Evolutionary conservation across 164 flowering plant species (phyloP).

Genomic region (Nymphaea thermarum): DNA sequence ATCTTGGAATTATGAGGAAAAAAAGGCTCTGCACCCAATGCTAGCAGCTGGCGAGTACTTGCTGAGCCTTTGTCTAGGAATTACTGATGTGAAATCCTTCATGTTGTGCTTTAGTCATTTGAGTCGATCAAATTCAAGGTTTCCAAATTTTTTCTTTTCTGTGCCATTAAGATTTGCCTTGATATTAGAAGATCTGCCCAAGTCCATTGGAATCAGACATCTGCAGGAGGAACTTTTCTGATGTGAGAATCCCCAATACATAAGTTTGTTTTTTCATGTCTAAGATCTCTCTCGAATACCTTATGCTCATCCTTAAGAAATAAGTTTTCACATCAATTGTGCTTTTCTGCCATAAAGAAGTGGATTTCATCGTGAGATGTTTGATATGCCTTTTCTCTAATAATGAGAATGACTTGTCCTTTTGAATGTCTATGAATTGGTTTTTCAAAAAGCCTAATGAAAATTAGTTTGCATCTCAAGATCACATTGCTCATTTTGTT

Average conservation of each 20-base stretch:
- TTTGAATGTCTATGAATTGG: not conserved
- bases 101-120: too few species aligned
- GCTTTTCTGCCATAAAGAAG: not conserved
- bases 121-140: too few species aligned
- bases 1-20: not conserved
- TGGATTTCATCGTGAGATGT: not conserved
- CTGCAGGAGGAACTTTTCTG: not conserved
- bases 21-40: not conserved
- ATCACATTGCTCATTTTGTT: too few species aligned
- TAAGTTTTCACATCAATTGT: too few species aligned
- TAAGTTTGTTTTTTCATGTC: not conserved
- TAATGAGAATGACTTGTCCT: not conserved
- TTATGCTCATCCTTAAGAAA: too few species aligned
- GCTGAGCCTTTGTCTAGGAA: too few species aligned
- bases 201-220: not conserved
- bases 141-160: too few species aligned
- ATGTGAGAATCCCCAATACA: not conserved
- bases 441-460: not conserved
- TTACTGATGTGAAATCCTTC: too few species aligned
- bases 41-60: too few species aligned
- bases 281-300: too few species aligned
- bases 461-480: not conserved
- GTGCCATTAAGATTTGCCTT: too few species aligned
- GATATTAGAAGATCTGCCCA: too few species aligned
- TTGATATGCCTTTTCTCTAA: not conserved